Conservation (phyloP, 2,329 filamentous ascomycete genomes). For the Microdochium paspali region DNA sequence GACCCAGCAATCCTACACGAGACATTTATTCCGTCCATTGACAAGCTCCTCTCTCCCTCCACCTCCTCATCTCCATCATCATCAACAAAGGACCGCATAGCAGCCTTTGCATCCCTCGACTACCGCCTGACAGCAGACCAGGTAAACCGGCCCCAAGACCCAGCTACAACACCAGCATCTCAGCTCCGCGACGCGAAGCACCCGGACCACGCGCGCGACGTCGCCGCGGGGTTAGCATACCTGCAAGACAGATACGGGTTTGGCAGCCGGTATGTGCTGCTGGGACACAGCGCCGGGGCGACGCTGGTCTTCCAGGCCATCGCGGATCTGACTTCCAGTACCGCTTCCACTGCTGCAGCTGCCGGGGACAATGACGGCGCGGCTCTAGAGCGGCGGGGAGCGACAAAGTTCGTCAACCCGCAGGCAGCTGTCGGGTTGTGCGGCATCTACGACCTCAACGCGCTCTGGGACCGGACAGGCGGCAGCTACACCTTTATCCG, state of each 20-base stretch:
- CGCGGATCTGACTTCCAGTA: constrained; percentile 26
- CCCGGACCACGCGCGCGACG: constrained; percentile 52
- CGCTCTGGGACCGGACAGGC: constrained; percentile 35
- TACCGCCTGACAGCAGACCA: constrained; percentile 54
- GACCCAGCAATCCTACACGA: constrained; percentile 41
- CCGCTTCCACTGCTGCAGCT: background rate
- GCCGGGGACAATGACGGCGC: too few species aligned
- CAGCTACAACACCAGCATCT: constrained; percentile 20
- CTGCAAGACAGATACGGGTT: constrained; percentile 36
- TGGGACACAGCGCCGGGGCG: constrained; percentile 55
- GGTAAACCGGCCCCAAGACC: constrained; percentile 35
- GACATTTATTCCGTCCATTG: constrained; percentile 35
- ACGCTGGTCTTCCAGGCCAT: constrained; percentile 54
- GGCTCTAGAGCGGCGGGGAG: too few species aligned
- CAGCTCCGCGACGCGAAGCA: constrained; percentile 36
- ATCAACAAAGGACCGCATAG: constrained; percentile 27
- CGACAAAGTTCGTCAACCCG: constrained; percentile 19
- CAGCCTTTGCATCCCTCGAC: constrained; percentile 54
- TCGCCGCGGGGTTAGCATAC: constrained; percentile 38
- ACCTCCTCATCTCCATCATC: constrained; percentile 9
- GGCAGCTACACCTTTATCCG: constrained; percentile 47
- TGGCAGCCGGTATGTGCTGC: constrained; percentile 38
- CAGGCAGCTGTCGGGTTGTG: constrained; percentile 49
- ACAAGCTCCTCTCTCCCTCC: constrained; percentile 24
- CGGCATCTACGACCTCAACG: constrained; percentile 58